Conservation (phyloP, 768 basidiomycete species). For the Porphyrellus cyaneotinctus region DNA sequence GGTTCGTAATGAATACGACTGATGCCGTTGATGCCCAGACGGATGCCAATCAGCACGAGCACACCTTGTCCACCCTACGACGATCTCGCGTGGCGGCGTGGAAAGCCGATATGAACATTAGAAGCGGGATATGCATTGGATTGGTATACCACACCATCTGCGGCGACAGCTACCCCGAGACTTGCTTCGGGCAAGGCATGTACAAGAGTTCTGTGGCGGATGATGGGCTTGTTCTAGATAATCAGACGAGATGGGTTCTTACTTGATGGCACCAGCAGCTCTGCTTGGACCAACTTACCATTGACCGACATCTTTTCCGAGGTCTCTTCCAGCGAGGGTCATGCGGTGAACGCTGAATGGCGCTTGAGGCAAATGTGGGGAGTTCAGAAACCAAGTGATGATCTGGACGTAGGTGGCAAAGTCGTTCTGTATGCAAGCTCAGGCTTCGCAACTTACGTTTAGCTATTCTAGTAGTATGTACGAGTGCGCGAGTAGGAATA, state of each 20-base stretch:
- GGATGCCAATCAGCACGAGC: slow-evolving; percentile 77
- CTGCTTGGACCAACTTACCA: slow-evolving; percentile 99
- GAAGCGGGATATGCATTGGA: slow-evolving; percentile 85
- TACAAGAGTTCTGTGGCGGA: slow-evolving; percentile 59
- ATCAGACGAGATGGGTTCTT: slow-evolving; percentile 18
- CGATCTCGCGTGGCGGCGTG: slow-evolving; percentile 28
- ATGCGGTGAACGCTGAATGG: slow-evolving; percentile 97
- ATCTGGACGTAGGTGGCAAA: slow-evolving; percentile 90
- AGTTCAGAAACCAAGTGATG: slow-evolving; percentile 92
- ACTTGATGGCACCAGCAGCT: slow-evolving; percentile 96
- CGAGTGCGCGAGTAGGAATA: no score
- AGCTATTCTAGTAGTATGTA: no score
- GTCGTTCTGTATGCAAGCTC: no score
- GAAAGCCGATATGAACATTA: slow-evolving; percentile 27
- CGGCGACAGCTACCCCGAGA: slow-evolving; percentile 76
- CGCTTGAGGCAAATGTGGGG: slow-evolving; percentile 71
- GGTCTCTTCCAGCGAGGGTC: slow-evolving; percentile 90
- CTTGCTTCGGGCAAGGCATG: slow-evolving; percentile 76
- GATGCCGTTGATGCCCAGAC: slow-evolving; percentile 88
- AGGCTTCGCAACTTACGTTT: no score
- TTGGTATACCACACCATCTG: slow-evolving; percentile 79
- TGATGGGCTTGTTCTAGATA: slow-evolving; percentile 2
- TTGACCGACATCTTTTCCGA: slow-evolving; percentile 92
- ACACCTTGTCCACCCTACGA: slow-evolving; percentile 84
- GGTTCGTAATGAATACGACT: slow-evolving; percentile 93